phyloP scores from a whole-genome alignment of 108 stramenopile genomes.

The Conticribra weissflogii region DNA sequence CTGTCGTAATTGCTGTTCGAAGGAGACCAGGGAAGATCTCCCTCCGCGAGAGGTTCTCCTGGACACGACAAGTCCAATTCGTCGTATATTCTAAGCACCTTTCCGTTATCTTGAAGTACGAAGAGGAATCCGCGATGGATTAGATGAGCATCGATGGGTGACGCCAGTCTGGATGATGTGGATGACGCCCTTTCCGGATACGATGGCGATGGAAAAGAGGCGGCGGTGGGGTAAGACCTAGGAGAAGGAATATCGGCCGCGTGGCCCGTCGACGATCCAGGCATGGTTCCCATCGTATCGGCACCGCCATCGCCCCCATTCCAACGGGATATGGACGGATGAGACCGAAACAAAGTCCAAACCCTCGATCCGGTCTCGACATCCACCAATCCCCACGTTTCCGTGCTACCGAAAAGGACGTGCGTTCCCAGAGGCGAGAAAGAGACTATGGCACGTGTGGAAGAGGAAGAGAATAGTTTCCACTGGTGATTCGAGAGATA shows the following conservation, averaged over 20 bases:
- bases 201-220: too few relatives aligned
- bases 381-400: slow-evolving; percentile 6
- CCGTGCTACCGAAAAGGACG: slow-evolving; percentile 15
- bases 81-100: slow-evolving; percentile 1
- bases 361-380: not conserved
- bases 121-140: slow-evolving; percentile 16
- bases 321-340: not conserved
- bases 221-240: too few relatives aligned
- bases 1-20: not conserved
- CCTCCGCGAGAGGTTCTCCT: slow-evolving; percentile 1
- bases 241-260: too few relatives aligned
- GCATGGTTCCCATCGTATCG: not conserved
- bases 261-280: too few relatives aligned
- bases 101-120: slow-evolving; percentile 8
- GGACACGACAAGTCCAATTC: not conserved
- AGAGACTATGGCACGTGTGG: slow-evolving; percentile 6
- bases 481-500: not conserved
- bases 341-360: not conserved
- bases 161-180: not conserved
- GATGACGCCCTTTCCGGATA: not conserved
- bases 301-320: not conserved
- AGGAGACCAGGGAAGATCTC: slow-evolving; percentile 12
- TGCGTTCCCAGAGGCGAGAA: slow-evolving; percentile 6
- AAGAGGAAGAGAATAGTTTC: slow-evolving; percentile 17
- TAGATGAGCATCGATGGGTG: not conserved